Percentiles rank a stretch among this genome's conserved stretches.
Conservation (phyloP, 805 yeast genomes). For the Metschnikowia continentalis region DNA sequence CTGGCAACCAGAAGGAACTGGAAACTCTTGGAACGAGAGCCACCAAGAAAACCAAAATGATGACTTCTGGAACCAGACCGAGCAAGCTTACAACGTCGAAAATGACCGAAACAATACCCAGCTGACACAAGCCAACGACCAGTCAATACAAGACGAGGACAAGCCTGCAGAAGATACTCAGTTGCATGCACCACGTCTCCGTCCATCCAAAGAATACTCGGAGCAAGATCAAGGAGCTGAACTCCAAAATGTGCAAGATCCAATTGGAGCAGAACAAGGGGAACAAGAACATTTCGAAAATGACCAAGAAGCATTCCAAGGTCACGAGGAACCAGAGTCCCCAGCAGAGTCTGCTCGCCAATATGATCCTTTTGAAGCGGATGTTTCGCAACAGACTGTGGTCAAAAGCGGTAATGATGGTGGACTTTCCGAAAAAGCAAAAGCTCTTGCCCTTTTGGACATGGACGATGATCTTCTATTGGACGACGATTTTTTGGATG, state of each 20-base stretch:
- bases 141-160: background rate
- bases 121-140: background rate
- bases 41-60: background rate
- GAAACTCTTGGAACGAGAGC: background rate
- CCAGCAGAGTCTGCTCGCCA: background rate
- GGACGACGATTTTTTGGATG: conserved; percentile 38
- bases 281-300: background rate
- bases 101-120: background rate
- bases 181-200: background rate
- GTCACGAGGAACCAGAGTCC: background rate
- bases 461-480: conserved; percentile 31
- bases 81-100: background rate
- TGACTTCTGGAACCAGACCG: background rate
- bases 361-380: background rate
- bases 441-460: conserved; percentile 17
- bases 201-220: background rate
- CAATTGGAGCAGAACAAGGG: background rate
- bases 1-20: background rate
- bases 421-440: conserved; percentile 6
- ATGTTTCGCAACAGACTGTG: conserved; percentile 2
- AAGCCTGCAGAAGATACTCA: background rate
- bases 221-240: background rate
- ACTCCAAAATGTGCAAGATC: background rate
- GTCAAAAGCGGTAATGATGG: background rate
- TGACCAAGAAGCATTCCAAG: background rate